Evolutionary conservation across 495 filamentous ascomycete genomes (phyloP).

Genomic region (Penicillium cataractarum): DNA sequence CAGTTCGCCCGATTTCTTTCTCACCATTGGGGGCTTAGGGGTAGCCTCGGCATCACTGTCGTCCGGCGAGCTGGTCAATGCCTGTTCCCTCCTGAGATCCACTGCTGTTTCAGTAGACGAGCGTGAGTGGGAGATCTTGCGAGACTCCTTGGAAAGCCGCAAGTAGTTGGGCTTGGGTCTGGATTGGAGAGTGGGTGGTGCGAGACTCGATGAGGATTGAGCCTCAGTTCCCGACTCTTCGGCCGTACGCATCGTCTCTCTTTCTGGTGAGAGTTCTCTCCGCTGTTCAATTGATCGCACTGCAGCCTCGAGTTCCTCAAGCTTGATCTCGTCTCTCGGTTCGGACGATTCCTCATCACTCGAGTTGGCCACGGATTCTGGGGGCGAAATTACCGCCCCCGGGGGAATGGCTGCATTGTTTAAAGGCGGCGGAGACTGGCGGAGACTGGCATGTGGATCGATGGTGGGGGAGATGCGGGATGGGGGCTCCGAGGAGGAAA

Average conservation of each 20-base stretch:
- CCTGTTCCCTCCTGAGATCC: slow-evolving; percentile 54
- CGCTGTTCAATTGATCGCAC: slow-evolving; percentile 77
- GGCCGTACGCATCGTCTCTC: slow-evolving; percentile 39
- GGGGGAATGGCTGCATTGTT: slow-evolving; percentile 73
- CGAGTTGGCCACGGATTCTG: slow-evolving; percentile 74
- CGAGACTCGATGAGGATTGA: slow-evolving; percentile 32
- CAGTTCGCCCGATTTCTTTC: slow-evolving; percentile 97
- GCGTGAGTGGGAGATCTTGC: slow-evolving; percentile 77
- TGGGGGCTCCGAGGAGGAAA: slow-evolving; percentile 35
- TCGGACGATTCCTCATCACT: slow-evolving; percentile 78
- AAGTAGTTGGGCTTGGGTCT: slow-evolving; percentile 31
- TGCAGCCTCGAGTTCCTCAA: slow-evolving; percentile 81
- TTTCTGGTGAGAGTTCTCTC: slow-evolving; percentile 43
- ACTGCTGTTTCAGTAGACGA: slow-evolving; percentile 81
- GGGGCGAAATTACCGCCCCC: slow-evolving; percentile 83
- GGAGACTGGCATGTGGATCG: slow-evolving; percentile 60
- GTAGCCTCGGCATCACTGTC: slow-evolving; percentile 59
- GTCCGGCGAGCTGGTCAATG: slow-evolving; percentile 63
- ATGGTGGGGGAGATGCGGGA: slow-evolving; percentile 50
- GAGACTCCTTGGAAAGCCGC: slow-evolving; percentile 57
- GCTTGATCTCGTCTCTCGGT: slow-evolving; percentile 59
- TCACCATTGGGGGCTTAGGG: slow-evolving; percentile 80
- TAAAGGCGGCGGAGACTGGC: slow-evolving; percentile 78
- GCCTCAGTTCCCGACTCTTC: slow-evolving; percentile 41
- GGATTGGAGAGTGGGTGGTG: slow-evolving; percentile 10